A percentile compares a stretch with the other conserved stretches of the same genome.
These are phyloP conservation scores for Wallemia hederae DNA, from an alignment of 1,284 basidiomycete species.

Conservation along the genomic window DNA sequence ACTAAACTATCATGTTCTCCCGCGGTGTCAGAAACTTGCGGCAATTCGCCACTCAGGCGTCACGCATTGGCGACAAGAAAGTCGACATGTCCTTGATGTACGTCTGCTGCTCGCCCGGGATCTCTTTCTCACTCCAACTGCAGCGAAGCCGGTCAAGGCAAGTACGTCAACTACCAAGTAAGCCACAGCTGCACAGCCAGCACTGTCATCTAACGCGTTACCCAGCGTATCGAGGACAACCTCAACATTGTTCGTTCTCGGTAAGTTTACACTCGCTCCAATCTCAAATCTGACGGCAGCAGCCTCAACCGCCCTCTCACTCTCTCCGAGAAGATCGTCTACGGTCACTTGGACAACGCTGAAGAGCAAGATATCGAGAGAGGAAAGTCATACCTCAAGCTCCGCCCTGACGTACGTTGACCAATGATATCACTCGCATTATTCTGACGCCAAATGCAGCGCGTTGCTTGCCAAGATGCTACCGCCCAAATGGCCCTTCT, in stretches of 20 bases:
- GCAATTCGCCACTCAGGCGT: not conserved
- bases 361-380: constrained; percentile 61
- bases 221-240: constrained; percentile 72
- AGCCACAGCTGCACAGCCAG: not conserved
- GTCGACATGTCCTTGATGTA: constrained; percentile 74
- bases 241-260: constrained; percentile 50
- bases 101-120: constrained; percentile 16
- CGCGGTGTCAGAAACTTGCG: not conserved
- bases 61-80: constrained; percentile 61
- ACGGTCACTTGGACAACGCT: constrained; percentile 89
- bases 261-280: constrained; percentile 20
- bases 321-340: constrained; percentile 91
- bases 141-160: not conserved
- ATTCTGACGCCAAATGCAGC: constrained; percentile 24
- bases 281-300: constrained; percentile 3
- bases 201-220: not conserved
- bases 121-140: not conserved
- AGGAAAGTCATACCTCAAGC: constrained; percentile 75
- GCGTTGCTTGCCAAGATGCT: constrained; percentile 98
- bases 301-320: constrained; percentile 82
- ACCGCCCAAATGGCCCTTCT: constrained; percentile 98
- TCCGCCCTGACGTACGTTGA: constrained; percentile 61
- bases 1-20: not conserved
- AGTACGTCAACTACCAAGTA: constrained; percentile 65
- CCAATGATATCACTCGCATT: not conserved